phyloP scores from a whole-genome alignment of 2,329 filamentous ascomycete genomes.

The Aspergillus udagawae region DNA sequence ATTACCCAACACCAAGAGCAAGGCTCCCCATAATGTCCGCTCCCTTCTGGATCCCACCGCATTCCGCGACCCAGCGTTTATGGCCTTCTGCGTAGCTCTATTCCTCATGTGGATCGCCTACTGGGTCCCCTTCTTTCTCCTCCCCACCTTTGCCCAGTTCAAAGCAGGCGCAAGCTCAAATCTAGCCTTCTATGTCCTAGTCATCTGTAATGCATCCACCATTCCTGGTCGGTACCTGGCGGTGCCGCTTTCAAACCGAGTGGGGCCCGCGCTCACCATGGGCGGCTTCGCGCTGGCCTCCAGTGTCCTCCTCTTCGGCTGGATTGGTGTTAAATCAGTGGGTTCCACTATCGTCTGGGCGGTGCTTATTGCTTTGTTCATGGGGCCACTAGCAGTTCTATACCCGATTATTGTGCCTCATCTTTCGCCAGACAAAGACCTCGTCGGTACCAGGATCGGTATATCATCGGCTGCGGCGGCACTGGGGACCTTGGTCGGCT shows the following conservation, averaged over 20 bases:
- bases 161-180: slow-evolving; percentile 1
- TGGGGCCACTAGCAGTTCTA: slow-evolving; percentile 1
- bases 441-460: slow-evolving; percentile 1
- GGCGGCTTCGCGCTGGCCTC: not conserved
- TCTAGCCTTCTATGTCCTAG: slow-evolving; percentile 1
- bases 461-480: slow-evolving; percentile 3
- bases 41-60: slow-evolving; percentile 1
- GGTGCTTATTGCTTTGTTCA: slow-evolving; percentile 2
- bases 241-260: not conserved
- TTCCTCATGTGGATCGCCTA: slow-evolving; percentile 4
- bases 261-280: slow-evolving; percentile 1
- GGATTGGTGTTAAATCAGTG: not conserved
- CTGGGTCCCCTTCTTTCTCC: slow-evolving; percentile 3
- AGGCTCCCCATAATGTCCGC: not conserved
- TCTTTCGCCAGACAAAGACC: slow-evolving; percentile 1
- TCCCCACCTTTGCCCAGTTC: slow-evolving; percentile 3
- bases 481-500: slow-evolving; percentile 1
- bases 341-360: slow-evolving; percentile 1
- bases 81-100: slow-evolving; percentile 3
- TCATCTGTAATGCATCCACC: slow-evolving; percentile 1
- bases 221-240: slow-evolving; percentile 1
- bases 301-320: slow-evolving; percentile 2
- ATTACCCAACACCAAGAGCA: not conserved
- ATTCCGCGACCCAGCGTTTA: slow-evolving; percentile 3
- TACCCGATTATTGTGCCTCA: slow-evolving; percentile 2